Percentiles rank a stretch among this genome's conserved stretches.
phyloP scores from a whole-genome alignment of 2,329 filamentous ascomycete genomes.

The Monilinia polystroma region DNA sequence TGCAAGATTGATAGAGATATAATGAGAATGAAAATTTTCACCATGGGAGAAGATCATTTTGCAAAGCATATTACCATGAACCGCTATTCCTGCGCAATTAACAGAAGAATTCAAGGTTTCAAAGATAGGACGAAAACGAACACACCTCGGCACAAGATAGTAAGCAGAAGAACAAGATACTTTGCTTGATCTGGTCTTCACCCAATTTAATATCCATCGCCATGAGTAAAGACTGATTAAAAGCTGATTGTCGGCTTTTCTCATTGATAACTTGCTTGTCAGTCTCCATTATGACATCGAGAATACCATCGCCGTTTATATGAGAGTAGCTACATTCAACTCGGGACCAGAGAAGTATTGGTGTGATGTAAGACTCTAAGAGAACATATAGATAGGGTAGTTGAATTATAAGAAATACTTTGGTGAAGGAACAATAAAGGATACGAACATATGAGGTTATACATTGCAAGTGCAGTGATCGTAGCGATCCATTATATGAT shows the following conservation, averaged over 20 bases:
- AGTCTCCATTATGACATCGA: too few relatives aligned
- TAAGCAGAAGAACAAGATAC: background rate
- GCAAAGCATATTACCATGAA: background rate
- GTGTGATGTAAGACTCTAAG: too few relatives aligned
- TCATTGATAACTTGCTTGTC: background rate
- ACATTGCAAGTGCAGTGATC: background rate
- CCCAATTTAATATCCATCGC: background rate
- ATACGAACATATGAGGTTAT: background rate
- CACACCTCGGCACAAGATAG: background rate
- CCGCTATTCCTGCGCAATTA: background rate
- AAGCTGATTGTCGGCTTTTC: background rate
- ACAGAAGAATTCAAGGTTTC: too few relatives aligned
- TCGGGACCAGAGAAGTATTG: too few relatives aligned
- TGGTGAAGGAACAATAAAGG: background rate
- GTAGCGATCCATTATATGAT: background rate
- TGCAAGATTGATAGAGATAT: background rate
- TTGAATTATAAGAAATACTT: background rate
- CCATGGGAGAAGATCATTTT: background rate
- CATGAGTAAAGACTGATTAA: background rate
- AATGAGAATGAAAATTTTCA: background rate
- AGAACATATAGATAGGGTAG: background rate
- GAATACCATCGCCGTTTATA: background rate
- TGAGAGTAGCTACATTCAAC: background rate
- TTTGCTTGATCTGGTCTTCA: background rate
- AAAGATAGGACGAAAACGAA: constrained; percentile 77